phyloP scores from a whole-genome alignment of 352 stramenopile species.

The Elongisporangium anandrum region DNA sequence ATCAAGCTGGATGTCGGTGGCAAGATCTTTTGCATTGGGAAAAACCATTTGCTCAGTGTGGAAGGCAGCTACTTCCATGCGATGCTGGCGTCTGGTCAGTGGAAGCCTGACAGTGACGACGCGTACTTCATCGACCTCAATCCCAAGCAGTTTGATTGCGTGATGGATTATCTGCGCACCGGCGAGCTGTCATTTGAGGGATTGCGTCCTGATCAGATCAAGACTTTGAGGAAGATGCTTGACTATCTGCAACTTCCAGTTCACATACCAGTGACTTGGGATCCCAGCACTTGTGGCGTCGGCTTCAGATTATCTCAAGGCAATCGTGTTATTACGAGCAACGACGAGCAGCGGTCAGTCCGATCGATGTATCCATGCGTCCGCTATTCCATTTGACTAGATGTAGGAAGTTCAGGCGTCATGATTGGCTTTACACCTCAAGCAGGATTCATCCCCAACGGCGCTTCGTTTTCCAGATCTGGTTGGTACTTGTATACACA shows the following conservation, averaged over 20 bases:
- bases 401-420: neutral
- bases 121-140: slow-evolving; percentile 1
- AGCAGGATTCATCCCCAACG: neutral
- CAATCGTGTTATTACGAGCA: neutral
- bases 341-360: neutral
- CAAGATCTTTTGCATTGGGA: slow-evolving; percentile 10
- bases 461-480: neutral
- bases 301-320: neutral
- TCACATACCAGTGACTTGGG: no score
- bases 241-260: no score
- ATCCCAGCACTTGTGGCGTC: neutral
- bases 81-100: neutral
- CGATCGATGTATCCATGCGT: neutral
- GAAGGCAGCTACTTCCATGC: slow-evolving; percentile 14
- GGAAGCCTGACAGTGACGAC: neutral
- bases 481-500: neutral
- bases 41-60: slow-evolving; percentile 6
- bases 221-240: neutral
- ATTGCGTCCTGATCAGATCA: slow-evolving; percentile 1
- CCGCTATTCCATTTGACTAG: neutral
- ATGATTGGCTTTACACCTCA: neutral
- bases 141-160: neutral
- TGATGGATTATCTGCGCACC: slow-evolving; percentile 1
- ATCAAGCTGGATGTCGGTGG: slow-evolving; percentile 15
- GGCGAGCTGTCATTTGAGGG: neutral